Evolutionary conservation across 257 asterid species (phyloP).

Genomic region (Solanum bukasovii): DNA sequence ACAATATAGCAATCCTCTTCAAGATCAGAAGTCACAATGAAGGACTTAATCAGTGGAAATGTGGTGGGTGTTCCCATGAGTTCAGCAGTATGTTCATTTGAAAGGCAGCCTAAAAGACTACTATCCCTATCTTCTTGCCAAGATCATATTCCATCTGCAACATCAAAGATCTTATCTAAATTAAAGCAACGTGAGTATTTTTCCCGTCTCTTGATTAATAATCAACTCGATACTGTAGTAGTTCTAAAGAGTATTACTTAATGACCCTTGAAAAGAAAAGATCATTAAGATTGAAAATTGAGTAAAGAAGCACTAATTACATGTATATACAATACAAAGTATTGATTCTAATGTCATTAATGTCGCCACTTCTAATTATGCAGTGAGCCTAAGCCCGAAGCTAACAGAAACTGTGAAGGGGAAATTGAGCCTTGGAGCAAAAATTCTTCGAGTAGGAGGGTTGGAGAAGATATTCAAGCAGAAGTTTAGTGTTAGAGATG

Average conservation of each 20-base stretch:
- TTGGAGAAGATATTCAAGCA: slow-evolving; percentile 8
- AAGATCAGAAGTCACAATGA: not conserved
- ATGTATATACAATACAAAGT: not conserved
- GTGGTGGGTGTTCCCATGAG: not conserved
- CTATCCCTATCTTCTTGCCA: not conserved
- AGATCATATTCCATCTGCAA: not conserved
- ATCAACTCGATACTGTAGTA: not conserved
- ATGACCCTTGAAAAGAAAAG: not conserved
- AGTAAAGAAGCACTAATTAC: not conserved
- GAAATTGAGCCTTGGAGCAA: slow-evolving; percentile 36
- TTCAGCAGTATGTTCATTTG: not conserved
- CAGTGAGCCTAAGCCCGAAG: slow-evolving; percentile 36
- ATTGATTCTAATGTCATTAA: not conserved
- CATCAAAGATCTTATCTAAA: not conserved
- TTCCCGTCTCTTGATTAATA: not conserved
- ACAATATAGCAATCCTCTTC: not conserved
- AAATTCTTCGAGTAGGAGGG: slow-evolving; percentile 12
- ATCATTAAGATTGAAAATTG: not conserved
- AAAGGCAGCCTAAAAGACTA: not conserved
- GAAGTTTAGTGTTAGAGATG: not conserved
- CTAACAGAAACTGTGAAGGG: slow-evolving; percentile 36
- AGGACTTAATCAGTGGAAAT: not conserved
- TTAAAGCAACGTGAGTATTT: not conserved
- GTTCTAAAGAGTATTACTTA: not conserved
- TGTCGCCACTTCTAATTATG: not conserved